These are phyloP conservation scores for Fusarium robinianum DNA, from an alignment of 2,329 filamentous ascomycete genomes.

Conservation along the genomic window DNA sequence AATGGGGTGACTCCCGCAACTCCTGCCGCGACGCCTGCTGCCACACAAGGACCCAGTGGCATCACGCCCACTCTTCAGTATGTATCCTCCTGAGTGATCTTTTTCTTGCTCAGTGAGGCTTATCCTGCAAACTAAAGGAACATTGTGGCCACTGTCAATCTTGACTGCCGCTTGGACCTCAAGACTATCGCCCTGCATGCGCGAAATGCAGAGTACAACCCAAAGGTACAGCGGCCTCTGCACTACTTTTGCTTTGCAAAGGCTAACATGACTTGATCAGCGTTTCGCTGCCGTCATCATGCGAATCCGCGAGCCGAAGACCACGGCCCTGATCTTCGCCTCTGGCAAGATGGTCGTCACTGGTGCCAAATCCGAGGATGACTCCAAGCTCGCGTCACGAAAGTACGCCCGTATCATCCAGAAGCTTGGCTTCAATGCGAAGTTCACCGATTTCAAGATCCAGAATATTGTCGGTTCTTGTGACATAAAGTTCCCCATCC, in stretches of 20 bases:
- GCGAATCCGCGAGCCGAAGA: conserved; percentile 99
- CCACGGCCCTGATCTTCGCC: conserved; percentile 95
- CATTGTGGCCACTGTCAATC: conserved; percentile 98
- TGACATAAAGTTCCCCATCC: conserved; percentile 99
- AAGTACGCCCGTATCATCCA: conserved; percentile 99
- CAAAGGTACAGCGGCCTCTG: conserved; percentile 71
- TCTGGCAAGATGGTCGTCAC: conserved; percentile 99
- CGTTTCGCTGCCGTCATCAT: conserved; percentile 99
- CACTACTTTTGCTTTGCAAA: conserved; percentile 7
- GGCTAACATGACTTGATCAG: conserved; percentile 54
- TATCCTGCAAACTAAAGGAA: conserved; percentile 72
- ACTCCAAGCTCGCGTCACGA: conserved; percentile 93
- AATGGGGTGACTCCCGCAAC: conserved; percentile 86
- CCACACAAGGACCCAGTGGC: conserved; percentile 80
- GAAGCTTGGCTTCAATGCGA: conserved; percentile 98
- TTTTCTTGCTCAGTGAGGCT: conserved; percentile 52
- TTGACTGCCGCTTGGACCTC: conserved; percentile 94
- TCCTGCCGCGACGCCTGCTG: conserved; percentile 88
- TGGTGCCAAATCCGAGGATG: conserved; percentile 96
- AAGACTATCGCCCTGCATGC: conserved; percentile 99
- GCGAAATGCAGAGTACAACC: conserved; percentile 98
- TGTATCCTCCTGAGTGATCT: conserved; percentile 62
- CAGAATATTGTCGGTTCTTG: conserved; percentile 99
- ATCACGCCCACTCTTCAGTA: conserved; percentile 95
- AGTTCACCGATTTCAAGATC: conserved; percentile 99